Conservation (phyloP, 2,329 filamentous ascomycete genomes). For the Nigrospora oryzae region DNA sequence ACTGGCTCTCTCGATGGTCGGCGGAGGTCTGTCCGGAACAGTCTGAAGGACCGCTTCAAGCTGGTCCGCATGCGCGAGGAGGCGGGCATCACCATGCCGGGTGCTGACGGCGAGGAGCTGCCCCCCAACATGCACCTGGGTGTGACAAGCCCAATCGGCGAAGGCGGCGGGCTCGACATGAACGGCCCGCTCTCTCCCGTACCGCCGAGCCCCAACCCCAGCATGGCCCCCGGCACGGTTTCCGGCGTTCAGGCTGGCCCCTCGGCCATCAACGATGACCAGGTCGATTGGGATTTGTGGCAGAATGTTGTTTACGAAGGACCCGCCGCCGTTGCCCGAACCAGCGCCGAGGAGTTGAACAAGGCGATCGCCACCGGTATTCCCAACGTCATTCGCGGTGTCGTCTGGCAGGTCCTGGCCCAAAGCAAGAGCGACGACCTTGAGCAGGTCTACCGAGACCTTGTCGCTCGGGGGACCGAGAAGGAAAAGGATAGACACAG, state of each 20-base stretch:
- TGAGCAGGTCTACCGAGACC: conserved; percentile 76
- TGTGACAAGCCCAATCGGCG: conserved; percentile 14
- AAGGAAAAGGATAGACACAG: conserved; percentile 62
- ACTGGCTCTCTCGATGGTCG: conserved; percentile 26
- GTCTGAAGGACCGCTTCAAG: conserved; percentile 72
- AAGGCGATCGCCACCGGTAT: conserved; percentile 88
- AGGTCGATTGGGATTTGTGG: conserved; percentile 99
- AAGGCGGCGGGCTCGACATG: conserved; percentile 13
- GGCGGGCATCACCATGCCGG: conserved; percentile 41
- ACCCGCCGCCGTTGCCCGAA: conserved; percentile 76
- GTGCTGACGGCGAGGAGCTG: conserved; percentile 34
- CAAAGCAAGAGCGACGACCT: conserved; percentile 91
- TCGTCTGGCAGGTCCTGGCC: conserved; percentile 95
- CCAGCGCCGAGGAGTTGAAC: conserved; percentile 83
- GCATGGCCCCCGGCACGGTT: conserved; percentile 75
- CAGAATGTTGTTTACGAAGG: conserved; percentile 93
- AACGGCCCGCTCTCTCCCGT: conserved; percentile 36
- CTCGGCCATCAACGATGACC: conserved; percentile 58
- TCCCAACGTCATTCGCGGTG: conserved; percentile 89
- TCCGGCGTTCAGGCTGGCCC: conserved; percentile 72
- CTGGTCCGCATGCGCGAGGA: conserved; percentile 68
- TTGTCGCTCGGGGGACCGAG: conserved; percentile 72
- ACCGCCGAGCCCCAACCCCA: conserved; percentile 57
- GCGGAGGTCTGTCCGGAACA: conserved; percentile 46
- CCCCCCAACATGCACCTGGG: conserved; percentile 11